Evolutionary conservation across 202 grass and related monocot species (phyloP), one percentile per base, ranked within the genome.

Genomic region (Zoysia matrella): DNA sequence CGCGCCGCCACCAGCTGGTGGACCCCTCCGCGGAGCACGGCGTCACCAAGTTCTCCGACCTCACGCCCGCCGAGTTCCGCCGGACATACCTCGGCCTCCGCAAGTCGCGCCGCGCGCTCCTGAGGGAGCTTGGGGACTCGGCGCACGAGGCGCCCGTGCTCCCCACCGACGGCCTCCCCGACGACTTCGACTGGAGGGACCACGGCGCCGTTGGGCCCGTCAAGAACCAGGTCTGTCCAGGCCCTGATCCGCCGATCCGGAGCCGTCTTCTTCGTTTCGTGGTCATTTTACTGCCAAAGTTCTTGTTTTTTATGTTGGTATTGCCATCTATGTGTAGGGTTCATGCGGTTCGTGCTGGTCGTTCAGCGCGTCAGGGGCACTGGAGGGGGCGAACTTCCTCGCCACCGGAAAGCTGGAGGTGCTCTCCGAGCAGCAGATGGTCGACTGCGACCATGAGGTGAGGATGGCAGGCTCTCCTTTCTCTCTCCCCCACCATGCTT

Each of bases 301-400:
- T 63, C 22, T 53, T 82, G 5, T 80, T 36, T 71, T 73, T 55
- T 12, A 42, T 78, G 71, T 70, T 75, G 11, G 1, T 11, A 3
- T 30, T 47, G 14, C 15, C 1, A 14, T 47, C 58, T 16, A 50
- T 61, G 67, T 16, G 12, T 72, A 97, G 92, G 94, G 94, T 47
- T 97, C 94, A 1, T 97, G 94, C 76, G 94, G 94, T 18, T 97
- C 94, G 42, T 97, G 94, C 90, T 97, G 94, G 94, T 94, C 94
- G 48, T 97, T 97, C 86, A 94, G 94, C 75, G 70, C 92, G 3
- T 92, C 94, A 1, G 94, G 83, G 41, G 94, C 94, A 45, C 81
- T 97, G 65, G 94, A 97, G 85, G 94, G 94, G 52, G 94, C 94
- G 16, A 76, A 97, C 88, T 97, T 92, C 83, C 83, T 97, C 52